Evolutionary conservation across 2,329 filamentous ascomycete species (phyloP).

Genomic region (Macrophomina tecta): DNA sequence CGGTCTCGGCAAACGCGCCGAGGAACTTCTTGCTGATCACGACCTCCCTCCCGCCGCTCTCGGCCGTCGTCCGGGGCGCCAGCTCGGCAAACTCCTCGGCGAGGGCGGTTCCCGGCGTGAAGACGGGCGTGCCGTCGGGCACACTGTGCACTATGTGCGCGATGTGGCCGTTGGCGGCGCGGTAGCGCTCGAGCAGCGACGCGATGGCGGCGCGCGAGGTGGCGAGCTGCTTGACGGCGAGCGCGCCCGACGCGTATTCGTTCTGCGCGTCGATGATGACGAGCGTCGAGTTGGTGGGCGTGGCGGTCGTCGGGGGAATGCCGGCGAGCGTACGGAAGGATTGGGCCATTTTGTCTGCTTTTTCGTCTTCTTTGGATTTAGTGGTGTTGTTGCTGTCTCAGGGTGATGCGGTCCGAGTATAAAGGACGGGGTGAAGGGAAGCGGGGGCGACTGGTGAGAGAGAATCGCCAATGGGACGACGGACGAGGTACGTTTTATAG

Average conservation of each 20-base stretch:
- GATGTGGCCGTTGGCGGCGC: constrained; percentile 59
- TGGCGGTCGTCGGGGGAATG: constrained; percentile 61
- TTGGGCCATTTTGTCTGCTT: background rate
- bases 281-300: constrained; percentile 63
- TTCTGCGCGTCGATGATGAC: constrained; percentile 76
- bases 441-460: background rate
- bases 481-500: too few species aligned
- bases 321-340: constrained; percentile 63
- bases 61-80: constrained; percentile 51
- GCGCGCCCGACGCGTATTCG: constrained; percentile 66
- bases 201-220: constrained; percentile 63
- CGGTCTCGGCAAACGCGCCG: constrained; percentile 66
- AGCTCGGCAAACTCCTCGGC: constrained; percentile 68
- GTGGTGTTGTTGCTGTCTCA: background rate
- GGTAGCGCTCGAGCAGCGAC: constrained; percentile 64
- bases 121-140: constrained; percentile 67
- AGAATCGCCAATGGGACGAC: too few species aligned
- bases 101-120: constrained; percentile 66
- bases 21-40: constrained; percentile 63
- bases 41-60: constrained; percentile 52
- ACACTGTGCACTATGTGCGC: constrained; percentile 68
- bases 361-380: background rate
- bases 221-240: constrained; percentile 62
- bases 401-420: background rate
- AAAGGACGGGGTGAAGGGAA: background rate